Base-by-base conservation (phyloP, 179 eudicot species). In the Heliamphora pulchella region DNA sequence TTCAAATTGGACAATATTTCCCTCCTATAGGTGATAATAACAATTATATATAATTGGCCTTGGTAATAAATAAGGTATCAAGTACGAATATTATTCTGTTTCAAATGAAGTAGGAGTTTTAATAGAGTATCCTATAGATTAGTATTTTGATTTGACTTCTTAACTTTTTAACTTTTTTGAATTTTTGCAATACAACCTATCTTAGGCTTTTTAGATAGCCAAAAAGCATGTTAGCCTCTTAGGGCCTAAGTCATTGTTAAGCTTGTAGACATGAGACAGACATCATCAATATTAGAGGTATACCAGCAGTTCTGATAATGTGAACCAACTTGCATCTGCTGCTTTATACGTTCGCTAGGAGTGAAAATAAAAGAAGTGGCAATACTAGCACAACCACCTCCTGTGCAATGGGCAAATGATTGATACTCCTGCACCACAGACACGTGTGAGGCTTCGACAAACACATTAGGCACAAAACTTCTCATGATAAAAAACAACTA, bases 251-350 rank as follows among this genome's bases (percentile, higher is more conserved):
- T 31, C 31, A 31, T 31, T 14, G 31, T 65, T 31, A 15, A 65
- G 62, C 79, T 64, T 64, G 46, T 47, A 47, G 15, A 15, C 50
- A 39, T 53, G 4, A 2, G 1, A 39, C 54, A n/a, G 54, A 18
- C 44, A 77, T 54, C 39, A 1, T 17, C 76, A 75, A 20, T 22
- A 71, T 71, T 15, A 64, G 81, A 76, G 22, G 51, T 62, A 76
- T 92, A 95, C 99, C 99, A 91, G 89, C 99, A 92, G 84, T 86
- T 96, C 31, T 86, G 86, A 86, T 96, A 93, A 80, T 88, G 94
- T 10, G 93, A 86, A 78, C 96, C 90, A 82, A 96, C 91, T 92
- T 96, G 99, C 99, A 96, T 92, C 86, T 96, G 99, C 89, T 96
- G 99, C 89, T 96, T 96, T 82, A 96, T 90, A 48, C 89, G 89